Base-by-base conservation (phyloP, 306 rosid genomes). In the Vigna trinervia region DNA sequence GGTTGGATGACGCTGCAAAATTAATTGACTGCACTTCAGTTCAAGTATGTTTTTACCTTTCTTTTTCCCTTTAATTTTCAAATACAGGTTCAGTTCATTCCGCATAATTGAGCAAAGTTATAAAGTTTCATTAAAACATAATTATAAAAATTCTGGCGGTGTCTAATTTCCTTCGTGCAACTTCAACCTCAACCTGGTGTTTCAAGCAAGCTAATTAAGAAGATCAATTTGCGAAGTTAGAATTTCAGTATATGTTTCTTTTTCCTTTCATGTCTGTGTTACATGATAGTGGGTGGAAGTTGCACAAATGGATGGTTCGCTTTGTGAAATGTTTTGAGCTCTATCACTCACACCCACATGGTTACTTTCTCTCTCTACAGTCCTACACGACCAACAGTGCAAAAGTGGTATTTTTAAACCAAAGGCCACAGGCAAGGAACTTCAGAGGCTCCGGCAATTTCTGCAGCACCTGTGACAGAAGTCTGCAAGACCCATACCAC, bases 351-450 rank as follows among this genome's bases (percentile, higher is more conserved):
- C 60, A 22, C 3, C 43, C 52, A 41, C 70, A 64, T 38, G 32
- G 15, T 39, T 17, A 11, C 34, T 65, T 38, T 39, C 34, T 65
- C 32, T 65, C 51, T 39, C 17, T 39, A 7, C 78, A 96, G 99
- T 86, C 96, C 12, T 96, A 96, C 87, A 92, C 88, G 12, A 91
- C 96, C 12, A 96, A 96, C 82, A 87, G 93, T 76, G 93, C 98
- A 43, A 92, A 96, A 83, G 99, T 96, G 78, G 93, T 95, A 54
- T 95, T 92, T 83, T 71, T 95, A 52, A 90, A 95, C 81, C 90
- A 88, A 77, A 88, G 99, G 84, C 86, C 92, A 20, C 91, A 79
- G 69, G 75, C 94, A 28, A 85, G 87, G 86, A 87, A 66, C 82
- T 84, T 86, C 72, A 87, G 89, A 89, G 89, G 91, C 89, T 80